Base-by-base conservation (phyloP, 345 rosid species). In the Chamaenerion angustifolium region DNA sequence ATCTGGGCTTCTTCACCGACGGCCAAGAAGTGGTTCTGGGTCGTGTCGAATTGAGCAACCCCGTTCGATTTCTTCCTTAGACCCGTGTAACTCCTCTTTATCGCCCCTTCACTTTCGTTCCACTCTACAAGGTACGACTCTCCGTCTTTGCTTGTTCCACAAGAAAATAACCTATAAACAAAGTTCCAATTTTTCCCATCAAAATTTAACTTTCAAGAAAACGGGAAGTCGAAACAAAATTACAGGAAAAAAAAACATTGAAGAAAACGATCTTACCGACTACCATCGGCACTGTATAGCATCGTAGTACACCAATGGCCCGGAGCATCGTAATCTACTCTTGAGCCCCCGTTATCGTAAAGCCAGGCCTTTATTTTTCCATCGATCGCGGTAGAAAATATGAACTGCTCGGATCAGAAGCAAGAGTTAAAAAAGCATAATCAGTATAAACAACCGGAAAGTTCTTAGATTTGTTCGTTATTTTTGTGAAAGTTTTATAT, bases 341-440 rank as follows among this genome's bases (percentile, higher is more conserved):
- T 75, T 43, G 96, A 72, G 46, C 89, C 89, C 75, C 70, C 1
- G 64, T 74, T 76, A 65, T 87, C 94, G 74, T 83, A 87, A 12
- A 83, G 77, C 94, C 96, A 87, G 13, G 83, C 89, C 70, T 87
- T 87, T 60, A 87, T 83, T 63, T 83, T 87, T 56, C 96, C 96
- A 73, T 87, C 85, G 37, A 69, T 57, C 56, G 86, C 83, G 46
- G 89, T 83, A 37, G 94, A 81, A 64, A 83, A 83, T 56, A 87
- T 72, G 65, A 79, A 87, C 96, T 87, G 76, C 70, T 60, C 58
- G 47, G 17, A 17, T 56, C 16, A 51, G 52, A 51, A 25, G 10
- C 11, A 45, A 71, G 10, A 48, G 48, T n/a, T n/a, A n/a, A n/a
- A 68, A 42, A 64, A 57, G 18, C 10, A 40, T 57, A 40, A 18